phyloP scores from a whole-genome alignment of 257 asterid species.

The Plantago elongata region DNA sequence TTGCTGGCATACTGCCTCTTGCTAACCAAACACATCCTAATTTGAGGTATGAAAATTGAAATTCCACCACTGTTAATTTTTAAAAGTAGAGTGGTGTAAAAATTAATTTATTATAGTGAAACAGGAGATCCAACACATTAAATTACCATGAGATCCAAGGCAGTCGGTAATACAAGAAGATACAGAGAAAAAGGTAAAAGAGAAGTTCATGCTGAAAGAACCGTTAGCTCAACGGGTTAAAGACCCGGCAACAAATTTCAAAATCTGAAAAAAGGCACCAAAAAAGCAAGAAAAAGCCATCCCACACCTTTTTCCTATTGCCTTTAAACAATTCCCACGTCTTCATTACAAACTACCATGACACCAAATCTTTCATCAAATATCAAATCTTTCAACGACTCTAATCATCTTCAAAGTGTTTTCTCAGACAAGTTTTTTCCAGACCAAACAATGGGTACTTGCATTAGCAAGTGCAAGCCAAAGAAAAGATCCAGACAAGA shows the following conservation, averaged over 20 bases:
- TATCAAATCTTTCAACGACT: conserved; percentile 13
- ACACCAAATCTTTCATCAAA: conserved; percentile 11
- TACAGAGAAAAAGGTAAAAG: conserved; percentile 15
- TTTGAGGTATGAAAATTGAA: too few species aligned
- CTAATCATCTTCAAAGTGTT: neutral
- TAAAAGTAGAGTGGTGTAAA: too few species aligned
- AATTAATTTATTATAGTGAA: too few species aligned
- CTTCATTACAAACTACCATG: conserved; percentile 8
- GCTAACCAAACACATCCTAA: too few species aligned
- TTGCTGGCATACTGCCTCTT: too few species aligned
- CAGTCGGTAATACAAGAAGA: too few species aligned
- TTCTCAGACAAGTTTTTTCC: neutral
- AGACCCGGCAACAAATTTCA: conserved; percentile 50
- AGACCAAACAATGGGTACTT: conserved; percentile 54
- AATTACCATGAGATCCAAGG: too few species aligned
- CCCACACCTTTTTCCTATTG: conserved; percentile 18
- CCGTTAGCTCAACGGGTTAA: conserved; percentile 61
- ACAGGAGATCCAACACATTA: too few species aligned
- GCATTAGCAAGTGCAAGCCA: conserved; percentile 73
- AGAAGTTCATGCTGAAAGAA: conserved; percentile 32
- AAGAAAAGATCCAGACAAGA: conserved; percentile 39
- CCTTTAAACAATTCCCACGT: conserved; percentile 24
- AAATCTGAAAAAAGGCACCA: conserved; percentile 28
- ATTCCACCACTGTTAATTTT: too few species aligned
- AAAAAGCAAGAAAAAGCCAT: conserved; percentile 31